phyloP scores from a whole-genome alignment of 768 basidiomycete species.

The Boletus rex-veris region DNA sequence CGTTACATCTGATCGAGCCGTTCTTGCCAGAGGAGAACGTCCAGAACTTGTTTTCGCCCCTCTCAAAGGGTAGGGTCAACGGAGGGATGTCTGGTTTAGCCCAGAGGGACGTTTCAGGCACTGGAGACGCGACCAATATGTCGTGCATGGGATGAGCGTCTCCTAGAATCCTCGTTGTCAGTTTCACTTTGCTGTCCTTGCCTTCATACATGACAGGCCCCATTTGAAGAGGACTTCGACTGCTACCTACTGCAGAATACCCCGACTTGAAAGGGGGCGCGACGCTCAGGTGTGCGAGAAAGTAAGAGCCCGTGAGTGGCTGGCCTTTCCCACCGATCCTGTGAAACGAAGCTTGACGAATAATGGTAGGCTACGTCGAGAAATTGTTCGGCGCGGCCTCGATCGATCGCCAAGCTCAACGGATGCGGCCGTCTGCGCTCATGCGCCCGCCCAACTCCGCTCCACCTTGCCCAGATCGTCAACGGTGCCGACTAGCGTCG shows the following conservation, averaged over 20 bases:
- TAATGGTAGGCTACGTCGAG: too few species aligned
- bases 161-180: conserved; percentile 1
- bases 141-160: conserved; percentile 3
- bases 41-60: not conserved
- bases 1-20: conserved; percentile 6
- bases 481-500: too few species aligned
- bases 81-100: conserved; percentile 1
- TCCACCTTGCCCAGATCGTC: too few species aligned
- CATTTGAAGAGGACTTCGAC: conserved; percentile 1
- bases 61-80: not conserved
- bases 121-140: not conserved
- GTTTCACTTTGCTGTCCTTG: not conserved
- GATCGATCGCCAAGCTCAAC: too few species aligned
- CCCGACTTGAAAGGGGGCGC: not conserved
- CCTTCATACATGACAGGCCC: too few species aligned
- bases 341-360: too few species aligned
- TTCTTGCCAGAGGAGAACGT: not conserved
- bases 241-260: conserved; percentile 1
- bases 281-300: conserved; percentile 1
- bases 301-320: too few species aligned
- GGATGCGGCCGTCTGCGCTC: too few species aligned
- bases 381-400: too few species aligned
- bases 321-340: too few species aligned
- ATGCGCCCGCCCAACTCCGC: too few species aligned
- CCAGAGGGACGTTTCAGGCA: not conserved